Base-by-base conservation (phyloP, 2,329 filamentous ascomycete genomes). In the Aspergillus ustus region DNA sequence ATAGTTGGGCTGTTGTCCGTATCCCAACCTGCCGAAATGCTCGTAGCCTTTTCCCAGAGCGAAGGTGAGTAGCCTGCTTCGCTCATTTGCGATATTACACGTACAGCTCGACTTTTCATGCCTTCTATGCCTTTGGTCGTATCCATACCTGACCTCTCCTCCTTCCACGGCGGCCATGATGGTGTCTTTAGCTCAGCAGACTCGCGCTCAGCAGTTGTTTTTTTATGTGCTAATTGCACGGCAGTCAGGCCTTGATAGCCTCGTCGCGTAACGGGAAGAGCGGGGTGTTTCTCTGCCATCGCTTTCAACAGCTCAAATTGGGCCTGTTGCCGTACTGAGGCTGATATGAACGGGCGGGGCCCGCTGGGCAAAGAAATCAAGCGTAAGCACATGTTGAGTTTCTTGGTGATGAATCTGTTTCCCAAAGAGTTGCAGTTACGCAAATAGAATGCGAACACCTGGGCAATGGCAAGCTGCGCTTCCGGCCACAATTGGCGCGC, bases 161-260 rank as follows among this genome's bases (percentile, higher is more conserved):
- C 82, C 71, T 87, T 88, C 86, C 86, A 89, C 0, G 87, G 87
- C 15, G 87, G 87, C 87, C 87, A 89, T 7, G 84, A 86, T 8
- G 81, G 75, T 2, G 85, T 81, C 75, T 89, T 87, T 20, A 88
- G 75, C 49, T 79, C 75, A 2, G 86, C 86, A 81, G 85, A 89
- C 61, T 85, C 79, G 29, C 77, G 81, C 68, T 89, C 87, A 29
- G 77, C 73, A 0, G 67, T 43, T 1, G 85, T 87, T 71, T 89
- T 89, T 48, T 76, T 77, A 59, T 85, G 85, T 6, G 83, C 81
- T 13, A 89, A 74, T 67, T 89, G 86, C n/a, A 85, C 79, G 2
- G 80, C 78, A 37, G 82, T 75, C 17, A 89, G 76, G 29, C 83
- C 84, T 59, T 83, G 79, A 70, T 88, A 89, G 4, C 87, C 87